phyloP scores from a whole-genome alignment of 257 asterid species.

The Forsythia suspensa region DNA sequence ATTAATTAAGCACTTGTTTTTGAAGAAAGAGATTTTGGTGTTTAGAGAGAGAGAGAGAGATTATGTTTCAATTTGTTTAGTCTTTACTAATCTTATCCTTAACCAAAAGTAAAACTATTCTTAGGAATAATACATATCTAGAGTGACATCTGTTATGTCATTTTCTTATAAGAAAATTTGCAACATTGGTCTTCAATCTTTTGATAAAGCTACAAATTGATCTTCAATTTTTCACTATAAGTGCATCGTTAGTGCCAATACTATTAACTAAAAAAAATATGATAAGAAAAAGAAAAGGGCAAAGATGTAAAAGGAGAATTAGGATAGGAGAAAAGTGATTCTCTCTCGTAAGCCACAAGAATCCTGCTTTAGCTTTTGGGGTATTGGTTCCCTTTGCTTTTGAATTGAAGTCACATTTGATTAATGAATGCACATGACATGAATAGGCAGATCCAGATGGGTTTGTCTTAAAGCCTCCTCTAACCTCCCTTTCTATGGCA shows the following conservation, averaged over 20 bases:
- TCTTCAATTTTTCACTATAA: background rate
- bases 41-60: background rate
- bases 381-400: conserved; percentile 39
- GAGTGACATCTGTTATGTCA: background rate
- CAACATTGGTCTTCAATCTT: background rate
- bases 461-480: conserved; percentile 52
- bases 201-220: background rate
- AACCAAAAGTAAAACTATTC: background rate
- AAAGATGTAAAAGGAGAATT: conserved; percentile 1
- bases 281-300: conserved; percentile 8
- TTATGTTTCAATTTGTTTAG: background rate
- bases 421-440: conserved; percentile 70
- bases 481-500: conserved; percentile 5
- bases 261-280: background rate
- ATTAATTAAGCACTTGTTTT: background rate
- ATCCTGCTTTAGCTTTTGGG: conserved; percentile 27
- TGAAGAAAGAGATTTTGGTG: background rate
- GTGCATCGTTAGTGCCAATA: background rate
- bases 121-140: background rate
- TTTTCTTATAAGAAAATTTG: background rate
- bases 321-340: conserved; percentile 19
- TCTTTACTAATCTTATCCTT: background rate
- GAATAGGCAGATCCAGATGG: conserved; percentile 20
- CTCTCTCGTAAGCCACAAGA: conserved; percentile 49
- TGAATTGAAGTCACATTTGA: conserved; percentile 42